phyloP scores from a whole-genome alignment of 2,329 filamentous ascomycete genomes.

The Cladosporium sphaerospermum region DNA sequence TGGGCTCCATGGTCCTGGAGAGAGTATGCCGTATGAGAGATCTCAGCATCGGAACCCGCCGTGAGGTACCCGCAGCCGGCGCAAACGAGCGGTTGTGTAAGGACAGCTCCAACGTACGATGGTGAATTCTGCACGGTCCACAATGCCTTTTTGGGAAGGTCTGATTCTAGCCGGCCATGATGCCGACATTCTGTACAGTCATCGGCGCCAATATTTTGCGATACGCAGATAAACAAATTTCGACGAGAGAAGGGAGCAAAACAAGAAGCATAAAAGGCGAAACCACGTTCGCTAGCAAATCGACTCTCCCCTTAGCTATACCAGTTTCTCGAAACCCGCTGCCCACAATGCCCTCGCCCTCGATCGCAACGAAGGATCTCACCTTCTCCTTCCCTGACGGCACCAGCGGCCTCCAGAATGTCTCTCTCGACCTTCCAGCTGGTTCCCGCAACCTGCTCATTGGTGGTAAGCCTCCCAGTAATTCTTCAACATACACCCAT shows the following conservation, averaged over 20 bases:
- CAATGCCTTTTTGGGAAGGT: neutral
- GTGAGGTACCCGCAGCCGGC: too few relatives aligned
- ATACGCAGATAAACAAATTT: neutral
- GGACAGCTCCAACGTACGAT: too few relatives aligned
- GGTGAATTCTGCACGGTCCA: neutral
- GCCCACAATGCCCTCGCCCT: slow-evolving; percentile 39
- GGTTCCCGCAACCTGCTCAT: slow-evolving; percentile 85
- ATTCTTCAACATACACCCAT: slow-evolving; percentile 14
- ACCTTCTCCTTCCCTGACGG: slow-evolving; percentile 87
- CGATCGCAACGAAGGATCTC: slow-evolving; percentile 68
- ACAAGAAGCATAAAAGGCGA: too few relatives aligned
- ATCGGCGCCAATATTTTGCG: neutral
- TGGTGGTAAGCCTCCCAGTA: slow-evolving; percentile 52
- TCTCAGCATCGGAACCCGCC: too few relatives aligned
- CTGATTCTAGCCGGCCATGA: neutral
- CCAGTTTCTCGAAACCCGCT: neutral
- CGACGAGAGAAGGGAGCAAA: too few relatives aligned
- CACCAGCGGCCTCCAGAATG: slow-evolving; percentile 66
- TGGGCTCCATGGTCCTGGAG: too few relatives aligned
- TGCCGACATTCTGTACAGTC: slow-evolving; percentile 5
- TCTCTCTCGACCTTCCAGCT: slow-evolving; percentile 70
- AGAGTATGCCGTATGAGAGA: too few relatives aligned
- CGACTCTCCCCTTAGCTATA: too few relatives aligned
- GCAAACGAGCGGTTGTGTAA: too few relatives aligned
- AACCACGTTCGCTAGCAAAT: too few relatives aligned